These are phyloP conservation scores for Trichosporon inkin DNA, from an alignment of 1,284 basidiomycete genomes.

Conservation along the genomic window DNA sequence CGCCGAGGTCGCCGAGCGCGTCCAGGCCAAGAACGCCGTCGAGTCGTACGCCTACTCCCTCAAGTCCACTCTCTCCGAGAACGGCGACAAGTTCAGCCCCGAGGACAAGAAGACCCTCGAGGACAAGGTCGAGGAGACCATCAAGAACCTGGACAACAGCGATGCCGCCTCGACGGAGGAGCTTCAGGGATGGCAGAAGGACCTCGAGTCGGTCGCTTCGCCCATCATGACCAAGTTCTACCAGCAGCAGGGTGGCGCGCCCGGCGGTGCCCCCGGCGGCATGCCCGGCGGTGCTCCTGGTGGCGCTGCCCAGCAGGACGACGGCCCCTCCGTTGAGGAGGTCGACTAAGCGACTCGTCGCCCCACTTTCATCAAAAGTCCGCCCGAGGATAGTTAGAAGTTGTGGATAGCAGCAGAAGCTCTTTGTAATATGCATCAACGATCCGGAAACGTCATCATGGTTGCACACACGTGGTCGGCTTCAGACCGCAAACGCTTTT, in stretches of 20 bases:
- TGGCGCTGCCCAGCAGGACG: slow-evolving; percentile 53
- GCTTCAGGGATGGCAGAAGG: slow-evolving; percentile 91
- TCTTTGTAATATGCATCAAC: too few relatives aligned
- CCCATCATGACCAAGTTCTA: slow-evolving; percentile 63
- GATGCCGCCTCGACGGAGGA: slow-evolving; percentile 88
- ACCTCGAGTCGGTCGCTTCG: slow-evolving; percentile 84
- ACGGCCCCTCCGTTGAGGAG: slow-evolving; percentile 58
- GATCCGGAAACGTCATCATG: too few relatives aligned
- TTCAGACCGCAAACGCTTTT: too few relatives aligned
- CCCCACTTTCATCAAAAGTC: too few relatives aligned
- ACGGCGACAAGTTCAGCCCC: slow-evolving; percentile 79
- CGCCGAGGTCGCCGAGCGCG: slow-evolving; percentile 59
- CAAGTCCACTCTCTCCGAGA: slow-evolving; percentile 80
- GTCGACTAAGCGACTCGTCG: slow-evolving; percentile 57
- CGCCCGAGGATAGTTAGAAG: too few relatives aligned
- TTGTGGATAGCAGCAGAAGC: too few relatives aligned
- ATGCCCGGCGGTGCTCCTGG: slow-evolving; percentile 59
- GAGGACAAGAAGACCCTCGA: slow-evolving; percentile 86
- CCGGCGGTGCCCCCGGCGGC: slow-evolving; percentile 49
- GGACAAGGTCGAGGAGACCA: slow-evolving; percentile 75
- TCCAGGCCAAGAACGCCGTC: slow-evolving; percentile 61
- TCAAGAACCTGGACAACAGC: slow-evolving; percentile 79
- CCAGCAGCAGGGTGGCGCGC: slow-evolving; percentile 82
- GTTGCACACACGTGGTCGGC: too few relatives aligned
- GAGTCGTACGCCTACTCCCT: slow-evolving; percentile 93